These are phyloP conservation scores for Scenedesmus sp. DNA, from an alignment of 163 green algal genomes.

Conservation along the genomic window DNA sequence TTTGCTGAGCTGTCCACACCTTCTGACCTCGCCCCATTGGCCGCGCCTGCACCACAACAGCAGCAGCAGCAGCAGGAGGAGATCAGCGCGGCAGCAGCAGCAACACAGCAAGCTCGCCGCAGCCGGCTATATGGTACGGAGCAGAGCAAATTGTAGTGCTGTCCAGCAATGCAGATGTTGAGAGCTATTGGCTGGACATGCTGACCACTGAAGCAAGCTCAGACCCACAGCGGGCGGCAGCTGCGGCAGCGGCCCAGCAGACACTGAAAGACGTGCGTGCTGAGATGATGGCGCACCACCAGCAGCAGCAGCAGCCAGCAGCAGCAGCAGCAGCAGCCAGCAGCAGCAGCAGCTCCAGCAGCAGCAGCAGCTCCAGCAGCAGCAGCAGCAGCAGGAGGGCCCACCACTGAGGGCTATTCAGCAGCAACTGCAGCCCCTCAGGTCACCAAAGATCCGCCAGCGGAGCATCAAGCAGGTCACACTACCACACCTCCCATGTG, in stretches of 20 bases:
- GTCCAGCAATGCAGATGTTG: neutral
- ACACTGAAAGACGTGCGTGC: neutral
- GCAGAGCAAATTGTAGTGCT: neutral
- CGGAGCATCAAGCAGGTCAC: neutral
- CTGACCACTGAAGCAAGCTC: neutral
- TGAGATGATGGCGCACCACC: neutral
- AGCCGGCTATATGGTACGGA: neutral
- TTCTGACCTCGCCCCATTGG: too few relatives aligned
- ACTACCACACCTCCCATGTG: too few relatives aligned
- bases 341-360: neutral
- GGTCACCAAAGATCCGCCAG: neutral
- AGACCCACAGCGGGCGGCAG: neutral
- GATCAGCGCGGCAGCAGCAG: neutral
- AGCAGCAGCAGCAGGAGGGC: neutral
- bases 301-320: neutral
- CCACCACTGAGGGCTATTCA: neutral
- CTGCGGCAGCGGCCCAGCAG: neutral
- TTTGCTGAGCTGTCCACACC: neutral
- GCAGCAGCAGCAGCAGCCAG: conserved; percentile 1
- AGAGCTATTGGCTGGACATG: neutral
- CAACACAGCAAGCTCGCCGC: neutral
- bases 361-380: neutral
- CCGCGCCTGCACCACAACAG: neutral
- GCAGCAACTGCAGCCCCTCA: neutral
- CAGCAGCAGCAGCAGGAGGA: neutral